A percentile compares a stretch with the other conserved stretches of the same genome.
These are phyloP conservation scores for Lentinula detonsa DNA, from an alignment of 768 basidiomycete species.

Conservation along the genomic window DNA sequence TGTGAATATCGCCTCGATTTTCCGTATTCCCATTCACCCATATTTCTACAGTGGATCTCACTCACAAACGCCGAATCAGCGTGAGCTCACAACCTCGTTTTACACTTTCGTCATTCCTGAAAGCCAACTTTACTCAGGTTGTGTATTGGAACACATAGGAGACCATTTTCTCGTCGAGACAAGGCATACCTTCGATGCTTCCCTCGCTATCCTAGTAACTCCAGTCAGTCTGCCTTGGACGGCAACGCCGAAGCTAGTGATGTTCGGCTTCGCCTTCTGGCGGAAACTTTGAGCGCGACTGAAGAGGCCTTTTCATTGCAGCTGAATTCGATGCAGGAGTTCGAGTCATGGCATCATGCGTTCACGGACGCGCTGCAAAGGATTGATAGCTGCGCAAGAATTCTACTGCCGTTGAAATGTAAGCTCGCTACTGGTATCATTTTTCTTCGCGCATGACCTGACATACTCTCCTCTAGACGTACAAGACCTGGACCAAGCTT, in stretches of 20 bases:
- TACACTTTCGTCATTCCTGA: background rate
- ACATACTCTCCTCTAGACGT: background rate
- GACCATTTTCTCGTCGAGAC: background rate
- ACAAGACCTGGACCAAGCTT: background rate
- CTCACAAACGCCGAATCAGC: background rate
- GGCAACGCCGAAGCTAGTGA: background rate
- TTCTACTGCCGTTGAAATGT: background rate
- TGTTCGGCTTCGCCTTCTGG: background rate
- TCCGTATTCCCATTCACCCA: background rate
- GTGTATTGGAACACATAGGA: background rate
- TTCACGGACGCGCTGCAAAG: background rate
- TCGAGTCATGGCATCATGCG: background rate
- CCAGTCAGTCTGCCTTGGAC: too few species aligned
- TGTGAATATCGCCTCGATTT: background rate
- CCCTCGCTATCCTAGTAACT: background rate
- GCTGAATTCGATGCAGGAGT: background rate
- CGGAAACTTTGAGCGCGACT: background rate
- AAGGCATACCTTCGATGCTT: background rate
- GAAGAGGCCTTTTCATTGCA: background rate
- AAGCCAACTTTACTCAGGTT: background rate
- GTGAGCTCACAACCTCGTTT: background rate
- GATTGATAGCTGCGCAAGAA: background rate
- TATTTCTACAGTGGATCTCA: background rate
- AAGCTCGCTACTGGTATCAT: background rate
- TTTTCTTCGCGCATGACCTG: background rate